phyloP scores from a whole-genome alignment of 164 flowering plant genomes.

The Berberis thunbergii region DNA sequence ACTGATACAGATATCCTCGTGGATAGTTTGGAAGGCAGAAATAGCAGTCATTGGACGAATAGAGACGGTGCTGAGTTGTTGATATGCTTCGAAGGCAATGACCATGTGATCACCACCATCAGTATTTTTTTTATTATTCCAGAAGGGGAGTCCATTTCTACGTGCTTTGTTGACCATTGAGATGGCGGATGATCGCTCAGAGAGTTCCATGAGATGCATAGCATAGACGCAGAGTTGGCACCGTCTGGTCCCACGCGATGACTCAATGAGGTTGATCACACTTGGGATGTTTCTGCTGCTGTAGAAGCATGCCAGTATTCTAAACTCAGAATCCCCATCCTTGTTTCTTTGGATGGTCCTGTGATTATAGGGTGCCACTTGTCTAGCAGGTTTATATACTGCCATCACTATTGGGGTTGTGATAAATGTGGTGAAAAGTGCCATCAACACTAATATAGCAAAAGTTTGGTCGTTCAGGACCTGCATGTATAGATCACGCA shows the following conservation, averaged over 20 bases:
- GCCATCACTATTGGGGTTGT: conserved; percentile 46
- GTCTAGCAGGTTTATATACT: conserved; percentile 33
- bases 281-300: conserved; percentile 36
- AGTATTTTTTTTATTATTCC: conserved; percentile 27
- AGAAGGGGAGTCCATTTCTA: conserved; percentile 42
- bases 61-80: conserved; percentile 31
- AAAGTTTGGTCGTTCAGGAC: conserved; percentile 47
- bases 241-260: conserved; percentile 33
- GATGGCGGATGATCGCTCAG: conserved; percentile 48
- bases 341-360: conserved; percentile 23
- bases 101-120: conserved; percentile 23
- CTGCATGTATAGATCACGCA: conserved; percentile 14
- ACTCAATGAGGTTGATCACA: conserved; percentile 38
- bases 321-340: conserved; percentile 26
- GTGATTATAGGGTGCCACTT: conserved; percentile 26
- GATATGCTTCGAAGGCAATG: conserved; percentile 41
- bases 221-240: conserved; percentile 33
- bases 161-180: conserved; percentile 46
- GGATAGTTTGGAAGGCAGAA: conserved; percentile 31
- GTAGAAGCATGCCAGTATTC: conserved; percentile 39
- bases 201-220: conserved; percentile 54
- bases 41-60: conserved; percentile 53
- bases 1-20: conserved; percentile 41
- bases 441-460: conserved; percentile 48
- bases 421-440: conserved; percentile 50